Base-by-base conservation (phyloP, 208 protist species). In the Novymonas esmeraldas region DNA sequence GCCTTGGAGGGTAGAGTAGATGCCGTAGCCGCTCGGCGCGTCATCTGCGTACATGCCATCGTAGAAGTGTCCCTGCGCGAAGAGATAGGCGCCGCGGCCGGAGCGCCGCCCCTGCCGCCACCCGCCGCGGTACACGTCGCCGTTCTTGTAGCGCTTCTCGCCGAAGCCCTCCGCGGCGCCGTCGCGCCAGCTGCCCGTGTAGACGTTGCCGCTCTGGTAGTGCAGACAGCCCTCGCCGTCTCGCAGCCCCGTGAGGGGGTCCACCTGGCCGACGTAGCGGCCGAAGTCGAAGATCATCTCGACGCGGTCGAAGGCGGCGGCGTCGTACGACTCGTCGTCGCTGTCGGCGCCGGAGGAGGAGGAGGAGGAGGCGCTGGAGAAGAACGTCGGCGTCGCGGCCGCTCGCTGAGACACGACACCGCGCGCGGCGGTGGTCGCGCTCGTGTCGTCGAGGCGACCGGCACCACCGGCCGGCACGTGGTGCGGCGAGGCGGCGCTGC, bases 151-250 rank as follows among this genome's bases (percentile, higher is more conserved):
- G 11, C 58, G 66, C 76, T 90, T 85, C 71, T 90, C 83, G 16
- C 87, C 90, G 20, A 84, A 81, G 48, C 87, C 87, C 59, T 95
- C 50, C 0, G 81, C 58, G 16, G 77, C 78, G 10, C 84, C 87
- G 31, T 89, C 60, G 28, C 46, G 48, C 92, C 89, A 96, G 62
- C 83, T 55, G 28, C 92, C 92, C 0, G 77, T 81, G 76, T 95
- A 95, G 20, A 88, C 63, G 74, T 93, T 89, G 49, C 92, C 89
- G 64, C 73, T 88, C 36, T 64, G 70, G 87, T 93, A 91, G 46
- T 66, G 58, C 18, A 89, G 70, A 14, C 54, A 76, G 39, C 91
- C 91, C 31, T 93, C 46, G 4, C 91, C 91, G 31, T 87, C 52
- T 2, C 83, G 85, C 31, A 88, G 74, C 2, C 70, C 65, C 3